Conservation (phyloP, 441 rosid genomes). For the Syzygium syzygioides region DNA sequence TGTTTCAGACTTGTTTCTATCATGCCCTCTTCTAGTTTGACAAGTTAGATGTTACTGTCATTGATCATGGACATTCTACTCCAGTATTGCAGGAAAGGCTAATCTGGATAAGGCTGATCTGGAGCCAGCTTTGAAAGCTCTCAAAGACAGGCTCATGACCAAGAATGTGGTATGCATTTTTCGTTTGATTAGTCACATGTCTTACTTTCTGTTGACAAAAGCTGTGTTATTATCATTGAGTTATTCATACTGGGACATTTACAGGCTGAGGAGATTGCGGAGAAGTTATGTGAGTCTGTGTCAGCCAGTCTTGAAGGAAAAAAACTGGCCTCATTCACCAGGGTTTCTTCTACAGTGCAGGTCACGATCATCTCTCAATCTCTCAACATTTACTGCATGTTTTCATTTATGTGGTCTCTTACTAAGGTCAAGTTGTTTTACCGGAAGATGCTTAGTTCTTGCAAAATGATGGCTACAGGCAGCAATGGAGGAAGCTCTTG, state of each 20-base stretch:
- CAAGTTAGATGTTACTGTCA: background rate
- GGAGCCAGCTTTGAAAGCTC: slow-evolving; percentile 90
- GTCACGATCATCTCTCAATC: slow-evolving; percentile 18
- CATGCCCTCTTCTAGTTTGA: background rate
- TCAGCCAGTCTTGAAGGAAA: slow-evolving; percentile 94
- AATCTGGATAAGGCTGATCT: slow-evolving; percentile 89
- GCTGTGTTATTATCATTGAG: background rate
- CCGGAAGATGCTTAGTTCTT: background rate
- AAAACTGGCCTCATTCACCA: slow-evolving; percentile 91
- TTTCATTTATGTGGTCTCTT: background rate
- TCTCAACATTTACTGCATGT: background rate
- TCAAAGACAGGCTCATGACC: slow-evolving; percentile 96
- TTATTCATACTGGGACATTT: background rate
- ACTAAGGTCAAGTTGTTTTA: background rate
- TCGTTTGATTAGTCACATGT: background rate
- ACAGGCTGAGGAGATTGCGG: slow-evolving; percentile 98
- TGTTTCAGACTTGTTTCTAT: background rate
- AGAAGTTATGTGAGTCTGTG: slow-evolving; percentile 96
- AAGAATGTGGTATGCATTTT: slow-evolving; percentile 86
- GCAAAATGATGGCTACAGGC: slow-evolving; percentile 36
- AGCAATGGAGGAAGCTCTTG: slow-evolving; percentile 97
- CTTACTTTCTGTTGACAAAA: background rate
- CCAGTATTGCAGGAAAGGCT: slow-evolving; percentile 94
- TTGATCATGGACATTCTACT: slow-evolving; percentile 2
- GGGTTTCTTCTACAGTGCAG: slow-evolving; percentile 96